Base-by-base conservation (phyloP, 495 filamentous ascomycete genomes). In the Talaromyces adpressus region DNA sequence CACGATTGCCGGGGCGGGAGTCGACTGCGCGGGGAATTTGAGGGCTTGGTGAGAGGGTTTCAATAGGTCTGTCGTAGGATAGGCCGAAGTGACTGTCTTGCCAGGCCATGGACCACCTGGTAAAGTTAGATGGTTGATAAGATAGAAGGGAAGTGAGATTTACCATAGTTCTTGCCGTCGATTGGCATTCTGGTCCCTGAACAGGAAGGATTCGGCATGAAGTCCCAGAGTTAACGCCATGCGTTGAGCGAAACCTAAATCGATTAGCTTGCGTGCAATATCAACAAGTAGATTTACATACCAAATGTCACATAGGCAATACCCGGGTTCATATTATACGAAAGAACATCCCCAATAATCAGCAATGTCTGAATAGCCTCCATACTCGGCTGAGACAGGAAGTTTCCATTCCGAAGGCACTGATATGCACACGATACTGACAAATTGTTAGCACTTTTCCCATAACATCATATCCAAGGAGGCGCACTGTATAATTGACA, bases 261-360 rank as follows among this genome's bases (percentile, higher is more conserved):
- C 18, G 67, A 27, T 57, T 12, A 62, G 20, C 18, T 14, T 20
- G 5, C 53, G 18, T 12, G 27, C 29, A 23, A 58, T 25, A n/a
- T 30, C 18, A 9, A 27, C 25, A 4, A 27, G 25, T 27, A 27
- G 25, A 27, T 27, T 27, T 27, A 27, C 25, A 27, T 27, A 71
- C 79, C 82, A 47, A 85, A 76, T 2, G 85, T 68, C 16, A 82
- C 80, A 71, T 85, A 87, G 1, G 83, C 81, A 20, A 84, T 83
- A 2, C 84, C 84, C n/a, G 84, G 82, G 59, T 86, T 87, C 82
- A 87, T 85, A 58, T 85, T 85, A 66, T 85, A 86, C 11, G 81
- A 82, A n/a, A 86, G 70, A 1, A 85, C 84, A 67, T 86, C 84
- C 51, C 84, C 82, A 32, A 86, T 81, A 5, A 86, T 81, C 8